Percentiles rank a stretch among this genome's conserved stretches.
phyloP scores from a whole-genome alignment of 73 alveolate species.

The Blepharisma japonicum region DNA sequence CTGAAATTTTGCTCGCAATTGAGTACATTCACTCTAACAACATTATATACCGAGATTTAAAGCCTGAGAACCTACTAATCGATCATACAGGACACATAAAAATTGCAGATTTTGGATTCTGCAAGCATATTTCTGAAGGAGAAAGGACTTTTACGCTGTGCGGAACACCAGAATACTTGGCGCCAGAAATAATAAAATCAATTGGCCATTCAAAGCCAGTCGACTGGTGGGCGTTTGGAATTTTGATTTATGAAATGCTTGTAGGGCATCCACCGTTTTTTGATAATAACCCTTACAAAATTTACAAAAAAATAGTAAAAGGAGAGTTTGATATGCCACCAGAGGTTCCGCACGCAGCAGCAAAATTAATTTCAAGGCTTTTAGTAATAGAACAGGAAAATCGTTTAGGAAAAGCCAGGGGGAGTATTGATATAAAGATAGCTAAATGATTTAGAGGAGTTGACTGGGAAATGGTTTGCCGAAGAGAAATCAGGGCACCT shows the following conservation, averaged over 20 bases:
- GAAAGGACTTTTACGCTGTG: not conserved
- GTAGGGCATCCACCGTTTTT: slow-evolving; percentile 90
- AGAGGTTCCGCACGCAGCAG: not conserved
- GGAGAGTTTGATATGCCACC: slow-evolving; percentile 35
- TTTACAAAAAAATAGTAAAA: slow-evolving; percentile 53
- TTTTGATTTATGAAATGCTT: slow-evolving; percentile 79
- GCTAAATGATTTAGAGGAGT: too few relatives aligned
- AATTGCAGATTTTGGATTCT: not conserved
- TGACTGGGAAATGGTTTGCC: too few relatives aligned
- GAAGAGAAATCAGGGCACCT: not conserved
- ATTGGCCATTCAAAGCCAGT: slow-evolving; percentile 64
- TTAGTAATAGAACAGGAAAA: too few relatives aligned
- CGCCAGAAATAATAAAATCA: slow-evolving; percentile 90
- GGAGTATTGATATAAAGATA: too few relatives aligned
- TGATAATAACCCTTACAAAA: slow-evolving; percentile 58
- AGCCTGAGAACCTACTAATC: not conserved
- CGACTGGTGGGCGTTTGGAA: slow-evolving; percentile 95
- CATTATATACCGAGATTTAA: not conserved
- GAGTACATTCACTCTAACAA: not conserved
- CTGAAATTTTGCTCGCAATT: not conserved
- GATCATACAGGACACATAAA: not conserved
- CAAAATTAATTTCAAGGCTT: not conserved
- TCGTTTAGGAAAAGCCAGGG: too few relatives aligned
- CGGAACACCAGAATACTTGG: slow-evolving; percentile 94
- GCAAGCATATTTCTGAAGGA: not conserved